Evolutionary conservation across 2,329 filamentous ascomycete genomes (phyloP).

Genomic region (Hypoxylon sp.): DNA sequence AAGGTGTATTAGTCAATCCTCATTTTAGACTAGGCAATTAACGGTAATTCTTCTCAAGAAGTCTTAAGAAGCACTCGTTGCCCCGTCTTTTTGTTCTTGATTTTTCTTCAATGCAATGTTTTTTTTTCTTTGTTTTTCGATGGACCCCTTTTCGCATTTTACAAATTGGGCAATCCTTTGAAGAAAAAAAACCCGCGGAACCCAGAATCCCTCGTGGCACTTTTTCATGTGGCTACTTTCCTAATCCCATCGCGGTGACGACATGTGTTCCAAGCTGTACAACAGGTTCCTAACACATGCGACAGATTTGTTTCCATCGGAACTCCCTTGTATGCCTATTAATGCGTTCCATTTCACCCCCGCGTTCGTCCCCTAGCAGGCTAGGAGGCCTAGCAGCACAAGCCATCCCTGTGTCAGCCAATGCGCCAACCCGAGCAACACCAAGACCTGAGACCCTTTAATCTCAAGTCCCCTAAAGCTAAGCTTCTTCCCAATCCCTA

Average conservation of each 20-base stretch:
- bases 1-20: slow-evolving; percentile 37
- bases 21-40: slow-evolving; percentile 30
- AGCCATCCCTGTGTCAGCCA: slow-evolving; percentile 27
- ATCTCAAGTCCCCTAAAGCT: slow-evolving; percentile 17
- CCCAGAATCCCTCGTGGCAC: slow-evolving; percentile 18
- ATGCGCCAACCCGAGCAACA: slow-evolving; percentile 20
- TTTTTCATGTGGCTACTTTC: slow-evolving; percentile 19
- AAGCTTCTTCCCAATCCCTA: slow-evolving; percentile 2
- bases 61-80: slow-evolving; percentile 23
- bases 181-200: no score
- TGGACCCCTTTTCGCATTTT: neutral
- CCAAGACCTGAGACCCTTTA: slow-evolving; percentile 31
- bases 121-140: slow-evolving; percentile 12
- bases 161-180: no score
- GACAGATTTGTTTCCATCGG: slow-evolving; percentile 12
- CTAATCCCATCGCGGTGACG: slow-evolving; percentile 24
- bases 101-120: slow-evolving; percentile 11
- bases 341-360: slow-evolving; percentile 13
- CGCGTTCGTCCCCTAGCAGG: slow-evolving; percentile 17
- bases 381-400: no score
- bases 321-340: neutral
- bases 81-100: slow-evolving; percentile 11
- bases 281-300: neutral
- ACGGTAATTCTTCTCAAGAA: no score
- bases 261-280: slow-evolving; percentile 28